Evolutionary conservation across 2,329 filamentous ascomycete genomes (phyloP).

Genomic region (Colletotrichum eleusines): DNA sequence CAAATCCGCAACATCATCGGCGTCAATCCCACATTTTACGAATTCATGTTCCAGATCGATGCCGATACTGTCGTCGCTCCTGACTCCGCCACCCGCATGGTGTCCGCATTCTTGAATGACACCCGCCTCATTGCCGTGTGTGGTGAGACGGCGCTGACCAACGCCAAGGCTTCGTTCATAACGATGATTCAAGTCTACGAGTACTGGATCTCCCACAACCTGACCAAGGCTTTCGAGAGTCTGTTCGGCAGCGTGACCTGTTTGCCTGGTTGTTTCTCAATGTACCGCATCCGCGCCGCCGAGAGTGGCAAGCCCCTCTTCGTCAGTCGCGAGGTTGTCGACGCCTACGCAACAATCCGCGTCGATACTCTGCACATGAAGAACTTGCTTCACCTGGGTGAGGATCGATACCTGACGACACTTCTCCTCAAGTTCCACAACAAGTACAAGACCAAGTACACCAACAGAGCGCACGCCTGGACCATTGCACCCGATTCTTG

Average conservation of each 20-base stretch:
- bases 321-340: slow-evolving; percentile 91
- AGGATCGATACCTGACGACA: slow-evolving; percentile 97
- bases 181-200: slow-evolving; percentile 99
- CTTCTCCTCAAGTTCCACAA: slow-evolving; percentile 91
- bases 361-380: slow-evolving; percentile 99
- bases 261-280: slow-evolving; percentile 97
- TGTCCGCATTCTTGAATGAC: slow-evolving; percentile 90
- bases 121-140: slow-evolving; percentile 94
- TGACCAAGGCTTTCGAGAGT: slow-evolving; percentile 97
- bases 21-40: slow-evolving; percentile 98
- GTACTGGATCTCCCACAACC: slow-evolving; percentile 98
- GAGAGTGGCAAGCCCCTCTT: slow-evolving; percentile 97
- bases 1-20: slow-evolving; percentile 99
- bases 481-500: slow-evolving; percentile 97
- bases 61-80: slow-evolving; percentile 94
- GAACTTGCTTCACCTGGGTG: slow-evolving; percentile 94
- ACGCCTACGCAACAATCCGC: slow-evolving; percentile 90
- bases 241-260: slow-evolving; percentile 98
- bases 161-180: slow-evolving; percentile 91
- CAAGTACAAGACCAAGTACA: slow-evolving; percentile 99
- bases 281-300: slow-evolving; percentile 96
- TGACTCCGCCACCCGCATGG: slow-evolving; percentile 92
- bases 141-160: slow-evolving; percentile 93
- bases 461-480: slow-evolving; percentile 92
- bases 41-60: slow-evolving; percentile 96